Evolutionary conservation across 805 yeast species (phyloP), one percentile per base, ranked within the genome.

Genomic region (Lachancea cidri): DNA sequence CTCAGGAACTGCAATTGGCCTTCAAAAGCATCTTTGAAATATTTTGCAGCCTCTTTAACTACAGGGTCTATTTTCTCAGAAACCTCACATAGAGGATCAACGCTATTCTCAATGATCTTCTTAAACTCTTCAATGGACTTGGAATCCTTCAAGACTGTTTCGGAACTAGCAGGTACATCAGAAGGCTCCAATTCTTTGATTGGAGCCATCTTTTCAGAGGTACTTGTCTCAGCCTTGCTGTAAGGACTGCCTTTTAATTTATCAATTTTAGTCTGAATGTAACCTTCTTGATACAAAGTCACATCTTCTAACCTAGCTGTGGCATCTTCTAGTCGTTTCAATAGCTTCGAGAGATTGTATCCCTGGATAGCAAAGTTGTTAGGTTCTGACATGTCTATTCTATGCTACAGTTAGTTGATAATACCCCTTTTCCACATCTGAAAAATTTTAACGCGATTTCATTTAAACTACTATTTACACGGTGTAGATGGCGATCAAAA

Each of bases 251-350:
- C n/a, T n/a, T n/a, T 14, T 15, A 32, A 43, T 18, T 45, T 52
- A n/a, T 50, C 50, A n/a, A 62, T 45, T 34, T 61, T 62, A 4
- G 62, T 38, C 42, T 65, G 67, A 39, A 68, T 55, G 36, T 75
- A 70, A 29, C 76, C 78, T 52, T 81, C 86, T 58, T 86, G 95
- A 60, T 74, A 81, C 39, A 83, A 73, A 22, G 94, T 86, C 35
- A 88, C 79, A 61, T 88, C 96, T 57, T 88, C 97, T 52, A 88
- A 76, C 36, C 97, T 79, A 4, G 95, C 82, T 7, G 97, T 86
- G 27, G 96, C 96, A 13, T 95, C 91, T 63, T 88, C 97, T 53
- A 88, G 76, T 50, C 95, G 74, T 63, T 82, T 82, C 65, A 82
- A 67, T 41, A 88, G 73, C 35, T 95, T 88, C 33, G 85, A 85